Percentiles rank a stretch among this genome's conserved stretches.
phyloP scores from a whole-genome alignment of 306 rosid genomes.

The Abrus pulchellus region DNA sequence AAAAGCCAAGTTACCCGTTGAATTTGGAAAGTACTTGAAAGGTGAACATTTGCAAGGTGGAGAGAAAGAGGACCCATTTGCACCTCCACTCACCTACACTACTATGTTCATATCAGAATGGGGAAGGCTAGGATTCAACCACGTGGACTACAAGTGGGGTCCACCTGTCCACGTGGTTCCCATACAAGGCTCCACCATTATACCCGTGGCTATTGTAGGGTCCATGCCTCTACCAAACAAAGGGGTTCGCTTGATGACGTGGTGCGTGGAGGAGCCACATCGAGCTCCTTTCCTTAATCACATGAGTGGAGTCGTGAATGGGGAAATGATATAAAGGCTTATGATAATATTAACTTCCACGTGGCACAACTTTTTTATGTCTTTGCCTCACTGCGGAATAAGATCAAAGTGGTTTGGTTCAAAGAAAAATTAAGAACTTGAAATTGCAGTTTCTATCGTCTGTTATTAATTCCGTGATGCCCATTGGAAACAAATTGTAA shows the following conservation, averaged over 20 bases:
- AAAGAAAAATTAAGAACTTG: background rate
- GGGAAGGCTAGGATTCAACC: constrained; percentile 81
- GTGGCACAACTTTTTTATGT: background rate
- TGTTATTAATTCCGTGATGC: background rate
- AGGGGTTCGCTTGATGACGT: constrained; percentile 77
- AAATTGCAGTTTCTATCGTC: background rate
- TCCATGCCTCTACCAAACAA: constrained; percentile 56
- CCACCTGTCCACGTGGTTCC: constrained; percentile 73
- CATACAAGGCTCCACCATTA: constrained; percentile 61
- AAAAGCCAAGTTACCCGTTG: constrained; percentile 58
- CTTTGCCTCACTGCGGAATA: background rate
- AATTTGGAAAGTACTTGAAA: constrained; percentile 62
- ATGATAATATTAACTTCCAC: too few species aligned
- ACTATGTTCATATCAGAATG: constrained; percentile 79
- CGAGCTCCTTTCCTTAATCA: constrained; percentile 57
- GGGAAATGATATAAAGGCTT: too few species aligned
- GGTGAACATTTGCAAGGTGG: constrained; percentile 38
- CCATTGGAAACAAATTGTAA: constrained; percentile 39
- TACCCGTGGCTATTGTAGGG: constrained; percentile 73
- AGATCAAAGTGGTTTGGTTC: constrained; percentile 13
- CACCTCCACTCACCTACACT: constrained; percentile 60
- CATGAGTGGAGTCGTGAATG: constrained; percentile 37
- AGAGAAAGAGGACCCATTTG: constrained; percentile 71
- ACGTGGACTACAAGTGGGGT: constrained; percentile 77
- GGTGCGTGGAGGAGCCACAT: constrained; percentile 71